These are phyloP conservation scores for Starmerella asiatica DNA, from an alignment of 805 yeast species.

Conservation along the genomic window DNA sequence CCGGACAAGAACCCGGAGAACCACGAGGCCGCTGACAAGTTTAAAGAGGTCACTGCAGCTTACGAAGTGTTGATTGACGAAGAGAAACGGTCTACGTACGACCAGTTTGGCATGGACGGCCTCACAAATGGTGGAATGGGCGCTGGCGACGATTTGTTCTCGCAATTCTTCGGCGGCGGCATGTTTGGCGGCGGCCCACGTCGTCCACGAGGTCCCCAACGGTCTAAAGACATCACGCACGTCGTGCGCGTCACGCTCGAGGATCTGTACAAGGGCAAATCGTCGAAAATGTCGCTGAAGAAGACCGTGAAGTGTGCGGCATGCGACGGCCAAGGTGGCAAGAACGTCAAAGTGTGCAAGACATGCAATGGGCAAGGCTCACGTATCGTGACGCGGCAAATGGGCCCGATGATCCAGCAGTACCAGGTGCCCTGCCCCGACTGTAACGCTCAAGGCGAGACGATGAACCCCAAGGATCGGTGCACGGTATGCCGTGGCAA, in stretches of 20 bases:
- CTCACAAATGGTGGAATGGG: conserved; percentile 62
- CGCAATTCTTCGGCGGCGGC: conserved; percentile 62
- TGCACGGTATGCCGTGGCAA: conserved; percentile 82
- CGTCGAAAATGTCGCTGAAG: conserved; percentile 84
- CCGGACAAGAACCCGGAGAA: conserved; percentile 66
- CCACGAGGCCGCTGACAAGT: conserved; percentile 84
- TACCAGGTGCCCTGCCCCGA: conserved; percentile 87
- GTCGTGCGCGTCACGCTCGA: conserved; percentile 73
- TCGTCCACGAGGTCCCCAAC: conserved; percentile 69
- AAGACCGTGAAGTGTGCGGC: conserved; percentile 76
- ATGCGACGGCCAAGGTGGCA: conserved; percentile 96
- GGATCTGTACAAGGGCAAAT: conserved; percentile 41
- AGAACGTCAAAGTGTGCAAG: conserved; percentile 74
- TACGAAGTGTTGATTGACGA: conserved; percentile 78
- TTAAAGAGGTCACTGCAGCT: conserved; percentile 81
- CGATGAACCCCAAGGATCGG: conserved; percentile 70
- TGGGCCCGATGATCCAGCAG: conserved; percentile 99
- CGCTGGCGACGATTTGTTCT: conserved; percentile 60
- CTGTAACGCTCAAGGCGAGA: conserved; percentile 88
- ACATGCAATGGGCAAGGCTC: conserved; percentile 86
- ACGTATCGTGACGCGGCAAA: conserved; percentile 85
- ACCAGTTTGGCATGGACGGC: conserved; percentile 88
- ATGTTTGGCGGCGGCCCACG: conserved; percentile 49
- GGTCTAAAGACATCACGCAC: conserved; percentile 86
- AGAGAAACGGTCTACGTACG: conserved; percentile 80